A percentile compares a stretch with the other conserved stretches of the same genome.
These are phyloP conservation scores for Termitomyces sp. DNA, from an alignment of 768 basidiomycete species.

Conservation along the genomic window DNA sequence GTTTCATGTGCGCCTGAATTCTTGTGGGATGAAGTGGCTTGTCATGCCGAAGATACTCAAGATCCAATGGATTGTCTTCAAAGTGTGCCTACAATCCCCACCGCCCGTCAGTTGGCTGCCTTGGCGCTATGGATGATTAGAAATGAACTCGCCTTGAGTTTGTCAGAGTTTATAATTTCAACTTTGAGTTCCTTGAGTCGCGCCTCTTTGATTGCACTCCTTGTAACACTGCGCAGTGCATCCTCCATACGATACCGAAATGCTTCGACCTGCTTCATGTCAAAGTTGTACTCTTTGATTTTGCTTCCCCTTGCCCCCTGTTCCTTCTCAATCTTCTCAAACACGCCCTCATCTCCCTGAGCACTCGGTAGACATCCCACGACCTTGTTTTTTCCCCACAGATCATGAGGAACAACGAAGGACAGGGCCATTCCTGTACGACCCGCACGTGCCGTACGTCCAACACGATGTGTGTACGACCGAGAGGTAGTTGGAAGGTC, in stretches of 20 bases:
- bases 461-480: constrained; percentile 93
- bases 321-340: constrained; percentile 71
- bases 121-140: background rate
- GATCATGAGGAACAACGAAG: constrained; percentile 67
- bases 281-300: constrained; percentile 89
- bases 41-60: constrained; percentile 91
- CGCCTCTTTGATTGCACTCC: constrained; percentile 83
- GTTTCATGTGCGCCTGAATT: constrained; percentile 92
- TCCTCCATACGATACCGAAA: constrained; percentile 99
- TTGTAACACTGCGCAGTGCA: constrained; percentile 83
- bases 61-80: constrained; percentile 91
- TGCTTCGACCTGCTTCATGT: constrained; percentile 93
- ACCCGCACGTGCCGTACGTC: constrained; percentile 94
- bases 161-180: constrained; percentile 93
- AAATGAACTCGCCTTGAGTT: constrained; percentile 73
- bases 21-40: constrained; percentile 88
- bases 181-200: constrained; percentile 89
- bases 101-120: background rate
- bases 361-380: constrained; percentile 68
- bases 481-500: constrained; percentile 87
- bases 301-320: constrained; percentile 56
- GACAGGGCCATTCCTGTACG: constrained; percentile 89
- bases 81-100: constrained; percentile 75
- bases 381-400: constrained; percentile 72
- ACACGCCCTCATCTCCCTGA: constrained; percentile 70